Base-by-base conservation (phyloP, 2,329 filamentous ascomycete species). In the Penicillium sp. region DNA sequence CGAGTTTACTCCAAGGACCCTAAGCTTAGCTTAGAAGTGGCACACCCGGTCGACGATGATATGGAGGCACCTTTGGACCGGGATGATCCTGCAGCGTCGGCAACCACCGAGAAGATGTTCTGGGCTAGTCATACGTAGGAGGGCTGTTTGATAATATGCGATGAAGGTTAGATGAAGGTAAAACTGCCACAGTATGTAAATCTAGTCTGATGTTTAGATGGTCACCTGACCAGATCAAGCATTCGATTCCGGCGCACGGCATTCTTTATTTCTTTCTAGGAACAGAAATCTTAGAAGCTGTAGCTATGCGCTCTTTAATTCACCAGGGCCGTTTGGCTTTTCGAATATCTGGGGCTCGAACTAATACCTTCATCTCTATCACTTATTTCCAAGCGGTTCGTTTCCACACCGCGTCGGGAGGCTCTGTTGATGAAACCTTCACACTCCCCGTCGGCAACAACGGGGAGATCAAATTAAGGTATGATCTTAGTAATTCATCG, bases 1-100 rank as follows among this genome's bases (percentile, higher is more conserved):
- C 69, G 78, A 5, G 78, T 83, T 0, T 82, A 80, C 56, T 75
- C 73, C 8, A 73, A 77, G 49, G 75, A 78, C 50, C 67, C 66
- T 5, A 61, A 64, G 34, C 71, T 81, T 28, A 72, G 67, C 3
- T 71, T 83, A 14, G 70, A 76, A 51, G 77, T 81, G 7, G 65
- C 78, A n/a, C 73, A 69, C 43, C 68, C 72, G 6, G 64, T 69
- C 38, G 63, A 71, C 20, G 59, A 67, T 39, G 68, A 69, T 41
- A 54, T 55, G 2, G 66, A 71, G 47, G 65, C 67, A n/a, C 60
- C 64, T n/a, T 57, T 74, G 28, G 72, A 75, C 46, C 63, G 69
- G 29, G 72, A 74, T 50, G 70, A 69, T 45, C 65, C 66, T 27
- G 63, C 65, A 3, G 64, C 58, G 3, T 66, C 65, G 16, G 65